Base-by-base conservation (phyloP, 176 grass and related monocot genomes). In the Zoysia japonica region DNA sequence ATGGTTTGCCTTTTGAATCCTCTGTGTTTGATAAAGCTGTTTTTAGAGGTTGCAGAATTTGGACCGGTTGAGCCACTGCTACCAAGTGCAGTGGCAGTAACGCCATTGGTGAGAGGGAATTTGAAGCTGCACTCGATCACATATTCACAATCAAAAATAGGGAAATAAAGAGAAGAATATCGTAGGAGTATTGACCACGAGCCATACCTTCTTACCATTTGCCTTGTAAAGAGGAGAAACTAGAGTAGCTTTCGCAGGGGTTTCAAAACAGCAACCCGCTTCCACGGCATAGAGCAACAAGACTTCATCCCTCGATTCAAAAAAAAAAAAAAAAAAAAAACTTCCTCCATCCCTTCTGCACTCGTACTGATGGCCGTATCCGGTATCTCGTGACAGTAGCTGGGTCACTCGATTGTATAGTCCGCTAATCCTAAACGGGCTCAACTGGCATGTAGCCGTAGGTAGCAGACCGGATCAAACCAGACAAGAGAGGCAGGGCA, bases 341-440 rank as follows among this genome's bases (percentile, higher is more conserved):
- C 67, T 54, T 48, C 37, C 20, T 42, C 19, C 63, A 15, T 73
- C 6, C 9, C 67, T 46, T 72, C 77, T 82, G 48, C 17, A 7
- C 64, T 68, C 87, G 84, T 81, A 83, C 87, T 88, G 80, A 89
- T 91, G 77, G 47, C 64, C 86, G 43, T 78, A 72, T 76, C 87
- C 64, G 84, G 43, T 78, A 72, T 76, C 87, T 83, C 78, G 84
- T 82, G 84, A 87, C 35, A 35, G 67, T 73, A 75, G 68, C 47
- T 4, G 68, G 61, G 52, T 60, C 74, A 46, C 77, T 67, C 67
- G 15, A 63, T 47, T 77, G 60, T 67, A 60, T 77, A 88, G 74
- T 71, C 46, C 64, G 76, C 75, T 89, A 87, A 89, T 89, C 90
- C 81, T 73, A 80, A 78, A 85, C 90, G 87, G 74, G 71, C 65